Evolutionary conservation across 169 alveolate genomes (phyloP), one percentile per base, ranked within the genome.

Genomic region (Plasmodium chabaudi): DNA sequence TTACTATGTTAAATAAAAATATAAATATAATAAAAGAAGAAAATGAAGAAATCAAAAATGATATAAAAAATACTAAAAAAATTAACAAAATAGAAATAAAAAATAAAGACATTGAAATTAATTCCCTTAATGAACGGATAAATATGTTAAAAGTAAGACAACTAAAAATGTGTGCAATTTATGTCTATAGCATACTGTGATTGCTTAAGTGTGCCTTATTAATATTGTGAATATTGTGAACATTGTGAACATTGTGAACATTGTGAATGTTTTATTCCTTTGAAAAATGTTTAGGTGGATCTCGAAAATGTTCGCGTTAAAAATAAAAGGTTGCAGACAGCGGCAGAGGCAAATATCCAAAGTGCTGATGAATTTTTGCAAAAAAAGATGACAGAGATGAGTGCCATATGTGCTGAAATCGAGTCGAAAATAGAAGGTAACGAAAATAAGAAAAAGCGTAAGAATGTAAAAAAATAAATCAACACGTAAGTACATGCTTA

Each of bases 291-390:
- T 3, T 53, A 75, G 88, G 77, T 13, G 0, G 68, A 63, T 19
- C 10, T 75, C n/a, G 88, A 75, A 27, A 64, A 75, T 49, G 44
- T 64, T 15, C 23, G 88, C 19, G 39, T 56, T n/a, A 75, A 75
- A 57, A 75, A 75, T 56, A 75, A 75, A 56, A 46, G 88, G 2
- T 21, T 75, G 13, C 88, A 75, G 47, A 75, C 51, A 25, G 88
- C 88, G 5, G 75, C 88, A 5, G 88, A 75, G 6, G 77, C 65
- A 9, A 75, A 75, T 27, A 51, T 63, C 15, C 63, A 75, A 75
- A 75, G 88, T 55, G 75, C 88, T 2, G 88, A 75, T 19, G 88
- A 75, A 39, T 67, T 63, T 13, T 21, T 75, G 46, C 88, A 75
- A 21, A 75, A 75, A 49, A 75, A 75, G 25, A 75, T 75, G 42